Evolutionary conservation across 371 early-diverging fungal species (phyloP), one percentile per base, ranked within the genome.

Genomic region (Fennellomyces sp.): DNA sequence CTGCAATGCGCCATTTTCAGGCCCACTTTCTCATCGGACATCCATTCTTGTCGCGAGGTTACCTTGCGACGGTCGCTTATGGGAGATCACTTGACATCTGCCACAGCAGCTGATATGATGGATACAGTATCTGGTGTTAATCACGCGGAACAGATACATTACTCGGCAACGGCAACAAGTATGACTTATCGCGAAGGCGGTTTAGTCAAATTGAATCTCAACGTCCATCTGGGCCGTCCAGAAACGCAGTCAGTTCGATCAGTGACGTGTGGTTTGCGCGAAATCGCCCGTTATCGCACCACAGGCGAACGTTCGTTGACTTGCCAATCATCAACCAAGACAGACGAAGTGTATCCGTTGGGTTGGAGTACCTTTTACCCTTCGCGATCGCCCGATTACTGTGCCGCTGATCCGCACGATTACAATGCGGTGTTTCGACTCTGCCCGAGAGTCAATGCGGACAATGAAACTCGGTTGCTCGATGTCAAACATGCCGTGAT

Each of bases 171-270:
- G 8, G 76, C 76, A 2, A 74, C 80, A 13, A 65, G 63, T 11
- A 80, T 80, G 17, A 52, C 73, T 33, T 74, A 76, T 52, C 72
- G 80, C 29, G 80, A 80, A 67, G 80, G 80, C 11, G 80, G 80
- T 19, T 57, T 80, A 17, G 66, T 80, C 11, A 68, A 70, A 26
- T 58, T 80, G 33, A 70, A 74, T 33, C 39, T 80, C 8, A 62
- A 61, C 21, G 68, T 80, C 63, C 56, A 69, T 25, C 52, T 80
- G 2, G 53, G 63, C 3, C 56, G 58, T 10, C 80, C 80, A 17
- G 69, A 74, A 17, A 58, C 65, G 0, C 70, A 72, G 19, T 56
- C 65, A 1, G 57, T 80, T 8, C 58, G 65, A 52, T 68, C 75
- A 7, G 75, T 80, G 13, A 72, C 80, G n/a, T 76, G 73, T 66